Conservation (phyloP, 495 filamentous ascomycete genomes). For the Evernia prunastri region DNA sequence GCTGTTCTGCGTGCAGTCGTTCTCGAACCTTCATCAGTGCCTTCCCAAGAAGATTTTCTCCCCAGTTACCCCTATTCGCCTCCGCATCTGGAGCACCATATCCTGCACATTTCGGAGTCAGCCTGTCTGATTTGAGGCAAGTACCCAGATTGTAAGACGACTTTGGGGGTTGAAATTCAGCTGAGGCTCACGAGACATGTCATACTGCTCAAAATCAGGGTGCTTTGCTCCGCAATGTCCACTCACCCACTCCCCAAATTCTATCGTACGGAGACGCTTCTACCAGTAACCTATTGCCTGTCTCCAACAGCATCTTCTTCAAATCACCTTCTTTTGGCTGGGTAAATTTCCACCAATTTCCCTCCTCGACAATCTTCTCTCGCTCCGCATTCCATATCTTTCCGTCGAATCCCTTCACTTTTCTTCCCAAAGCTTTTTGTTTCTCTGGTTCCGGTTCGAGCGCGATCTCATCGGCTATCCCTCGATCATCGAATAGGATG, state of each 20-base stretch:
- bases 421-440: constrained; percentile 51
- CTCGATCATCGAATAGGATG: constrained; percentile 43
- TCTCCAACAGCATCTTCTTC: constrained; percentile 45
- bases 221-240: no score
- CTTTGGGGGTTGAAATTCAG: no score
- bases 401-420: constrained; percentile 49
- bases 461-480: constrained; percentile 39
- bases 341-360: constrained; percentile 55
- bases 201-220: no score
- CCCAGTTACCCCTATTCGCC: constrained; percentile 48
- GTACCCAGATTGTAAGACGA: no score
- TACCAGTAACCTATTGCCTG: constrained; percentile 54
- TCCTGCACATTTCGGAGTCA: no score
- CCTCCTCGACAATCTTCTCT: constrained; percentile 51
- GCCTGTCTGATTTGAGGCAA: no score
- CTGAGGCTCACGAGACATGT: no score
- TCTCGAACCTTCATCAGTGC: constrained; percentile 45
- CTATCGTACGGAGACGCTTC: constrained; percentile 54
- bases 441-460: constrained; percentile 34
- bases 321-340: constrained; percentile 31
- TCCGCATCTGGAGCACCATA: constrained; percentile 46
- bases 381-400: constrained; percentile 48
- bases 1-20: constrained; percentile 33
- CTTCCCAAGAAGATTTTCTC: constrained; percentile 62
- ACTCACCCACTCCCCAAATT: constrained; percentile 61